Conservation (phyloP, 2,329 filamentous ascomycete species). For the Orbilia ellipsospora region DNA sequence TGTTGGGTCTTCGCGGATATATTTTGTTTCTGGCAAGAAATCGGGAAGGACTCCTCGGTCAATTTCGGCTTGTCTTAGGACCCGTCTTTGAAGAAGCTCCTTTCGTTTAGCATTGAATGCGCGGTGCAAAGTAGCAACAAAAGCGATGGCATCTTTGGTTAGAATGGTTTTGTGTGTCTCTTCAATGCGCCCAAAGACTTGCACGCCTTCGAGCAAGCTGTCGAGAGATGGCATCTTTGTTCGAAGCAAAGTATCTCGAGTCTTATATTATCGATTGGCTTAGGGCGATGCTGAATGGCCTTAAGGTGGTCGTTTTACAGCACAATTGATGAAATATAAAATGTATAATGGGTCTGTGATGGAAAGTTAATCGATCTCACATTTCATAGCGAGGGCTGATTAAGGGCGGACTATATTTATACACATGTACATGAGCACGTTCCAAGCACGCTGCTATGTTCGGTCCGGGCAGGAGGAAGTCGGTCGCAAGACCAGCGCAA, state of each 20-base stretch:
- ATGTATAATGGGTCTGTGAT: no score
- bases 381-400: no score
- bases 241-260: not conserved
- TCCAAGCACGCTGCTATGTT: not conserved
- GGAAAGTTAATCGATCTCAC: no score
- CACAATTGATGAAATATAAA: not conserved
- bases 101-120: conserved; percentile 93
- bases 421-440: not conserved
- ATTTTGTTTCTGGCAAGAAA: conserved; percentile 94
- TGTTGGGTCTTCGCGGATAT: conserved; percentile 91
- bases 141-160: conserved; percentile 79
- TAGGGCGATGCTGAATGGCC: no score
- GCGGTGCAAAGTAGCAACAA: conserved; percentile 92
- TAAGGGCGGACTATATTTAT: conserved; percentile 11
- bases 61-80: conserved; percentile 88
- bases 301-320: no score
- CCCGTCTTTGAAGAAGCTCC: conserved; percentile 84
- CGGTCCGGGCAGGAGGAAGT: conserved; percentile 43
- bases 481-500: conserved; percentile 25
- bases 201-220: conserved; percentile 84
- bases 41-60: conserved; percentile 89
- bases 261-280: not conserved
- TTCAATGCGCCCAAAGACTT: conserved; percentile 81
- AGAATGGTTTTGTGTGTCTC: conserved; percentile 89
- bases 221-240: conserved; percentile 75